These are phyloP conservation scores for Ceratobasidium sp. DNA, from an alignment of 1,284 basidiomycete genomes.

Conservation along the genomic window DNA sequence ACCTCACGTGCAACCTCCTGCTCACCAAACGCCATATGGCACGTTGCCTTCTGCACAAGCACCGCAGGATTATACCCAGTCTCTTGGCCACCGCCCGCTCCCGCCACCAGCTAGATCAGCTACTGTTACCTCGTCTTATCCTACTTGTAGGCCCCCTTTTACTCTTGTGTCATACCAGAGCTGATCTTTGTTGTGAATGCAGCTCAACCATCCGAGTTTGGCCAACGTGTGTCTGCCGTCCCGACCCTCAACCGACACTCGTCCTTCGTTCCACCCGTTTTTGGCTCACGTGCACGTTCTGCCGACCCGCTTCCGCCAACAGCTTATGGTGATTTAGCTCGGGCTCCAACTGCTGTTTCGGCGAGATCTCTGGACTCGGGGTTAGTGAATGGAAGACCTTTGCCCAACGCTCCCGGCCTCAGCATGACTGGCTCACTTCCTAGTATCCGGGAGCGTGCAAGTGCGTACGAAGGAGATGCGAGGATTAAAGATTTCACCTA, in stretches of 20 bases:
- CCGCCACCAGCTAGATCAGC: conserved; percentile 17
- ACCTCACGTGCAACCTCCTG: not conserved
- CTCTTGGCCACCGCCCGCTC: conserved; percentile 2
- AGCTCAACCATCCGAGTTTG: conserved; percentile 31
- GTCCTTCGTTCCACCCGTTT: conserved; percentile 36
- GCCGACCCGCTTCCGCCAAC: conserved; percentile 30
- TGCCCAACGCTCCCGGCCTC: conserved; percentile 22
- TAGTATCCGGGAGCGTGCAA: conserved; percentile 37
- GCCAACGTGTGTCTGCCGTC: conserved; percentile 6
- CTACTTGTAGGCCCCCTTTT: not conserved
- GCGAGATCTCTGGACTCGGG: conserved; percentile 40
- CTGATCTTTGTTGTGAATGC: not conserved
- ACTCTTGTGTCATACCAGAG: not conserved
- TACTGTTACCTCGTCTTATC: conserved; percentile 5
- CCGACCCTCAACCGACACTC: conserved; percentile 17
- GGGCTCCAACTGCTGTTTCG: conserved; percentile 32
- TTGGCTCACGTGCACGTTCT: conserved; percentile 42
- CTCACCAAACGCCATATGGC: conserved; percentile 9
- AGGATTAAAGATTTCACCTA: conserved; percentile 36
- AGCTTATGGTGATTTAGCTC: conserved; percentile 17
- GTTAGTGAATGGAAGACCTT: conserved; percentile 16
- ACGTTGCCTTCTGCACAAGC: not conserved
- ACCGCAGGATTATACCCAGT: conserved; percentile 14
- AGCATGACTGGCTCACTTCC: conserved; percentile 25
- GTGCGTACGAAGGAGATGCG: conserved; percentile 9